phyloP scores from a whole-genome alignment of 2,329 filamentous ascomycete species.

The Ophiognomonia clavigignenti-juglandacearum region DNA sequence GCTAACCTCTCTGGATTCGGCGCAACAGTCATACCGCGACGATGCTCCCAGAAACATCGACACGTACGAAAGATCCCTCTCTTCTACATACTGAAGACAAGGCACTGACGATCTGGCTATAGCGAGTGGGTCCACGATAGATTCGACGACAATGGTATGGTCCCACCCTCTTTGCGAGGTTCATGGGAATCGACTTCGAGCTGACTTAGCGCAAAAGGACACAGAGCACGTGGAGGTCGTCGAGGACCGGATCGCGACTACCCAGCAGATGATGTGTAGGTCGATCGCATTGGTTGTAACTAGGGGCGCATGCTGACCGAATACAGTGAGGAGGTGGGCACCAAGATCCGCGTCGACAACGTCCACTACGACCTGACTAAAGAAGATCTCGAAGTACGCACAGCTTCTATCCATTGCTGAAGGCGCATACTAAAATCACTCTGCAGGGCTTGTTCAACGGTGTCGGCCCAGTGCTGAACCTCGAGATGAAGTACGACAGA shows the following conservation, averaged over 20 bases:
- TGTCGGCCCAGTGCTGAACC: constrained; percentile 66
- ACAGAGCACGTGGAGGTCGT: constrained; percentile 14
- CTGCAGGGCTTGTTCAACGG: constrained; percentile 70
- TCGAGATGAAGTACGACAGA: constrained; percentile 78
- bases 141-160: constrained; percentile 67
- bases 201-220: constrained; percentile 17
- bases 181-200: neutral
- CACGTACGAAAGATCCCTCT: constrained; percentile 44
- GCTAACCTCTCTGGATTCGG: constrained; percentile 39
- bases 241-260: constrained; percentile 14
- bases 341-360: constrained; percentile 81
- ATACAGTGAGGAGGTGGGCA: constrained; percentile 40
- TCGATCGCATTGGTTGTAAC: neutral
- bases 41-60: constrained; percentile 64
- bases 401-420: neutral
- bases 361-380: constrained; percentile 88
- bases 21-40: constrained; percentile 54
- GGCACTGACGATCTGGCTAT: constrained; percentile 21
- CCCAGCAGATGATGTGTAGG: constrained; percentile 8
- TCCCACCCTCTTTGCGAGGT: neutral
- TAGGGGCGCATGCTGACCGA: constrained; percentile 28
- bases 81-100: neutral
- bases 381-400: constrained; percentile 69
- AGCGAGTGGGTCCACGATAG: constrained; percentile 95
- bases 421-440: constrained; percentile 26